phyloP scores from a whole-genome alignment of 345 rosid species.

The Linum usitatissimum region DNA sequence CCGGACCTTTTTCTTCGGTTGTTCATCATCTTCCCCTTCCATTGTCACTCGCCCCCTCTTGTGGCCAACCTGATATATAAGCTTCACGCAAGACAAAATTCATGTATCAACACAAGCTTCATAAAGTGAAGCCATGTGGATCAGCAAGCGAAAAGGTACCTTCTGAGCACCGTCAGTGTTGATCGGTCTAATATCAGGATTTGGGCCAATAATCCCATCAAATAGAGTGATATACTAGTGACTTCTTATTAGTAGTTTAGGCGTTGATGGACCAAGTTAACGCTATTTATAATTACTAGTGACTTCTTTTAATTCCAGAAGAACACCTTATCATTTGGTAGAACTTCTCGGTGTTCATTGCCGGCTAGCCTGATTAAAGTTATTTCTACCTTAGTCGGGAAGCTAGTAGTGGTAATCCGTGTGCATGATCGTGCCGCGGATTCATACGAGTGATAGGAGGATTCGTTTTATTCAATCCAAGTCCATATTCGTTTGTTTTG shows the following conservation, averaged over 20 bases:
- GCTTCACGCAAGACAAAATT: slow-evolving; percentile 39
- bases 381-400: too few relatives aligned
- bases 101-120: slow-evolving; percentile 11
- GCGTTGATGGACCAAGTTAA: too few relatives aligned
- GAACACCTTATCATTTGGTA: too few relatives aligned
- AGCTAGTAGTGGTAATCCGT: too few relatives aligned
- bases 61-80: slow-evolving; percentile 86
- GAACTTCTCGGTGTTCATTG: too few relatives aligned
- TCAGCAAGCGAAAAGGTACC: slow-evolving; percentile 31
- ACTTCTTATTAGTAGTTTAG: slow-evolving; percentile 45
- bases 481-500: too few relatives aligned
- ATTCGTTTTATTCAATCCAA: too few relatives aligned
- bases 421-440: too few relatives aligned
- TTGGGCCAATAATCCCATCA: slow-evolving; percentile 75
- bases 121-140: not conserved
- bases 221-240: slow-evolving; percentile 61
- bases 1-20: slow-evolving; percentile 83
- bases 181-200: slow-evolving; percentile 90
- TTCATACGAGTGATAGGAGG: too few relatives aligned
- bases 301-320: too few relatives aligned
- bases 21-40: slow-evolving; percentile 90
- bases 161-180: slow-evolving; percentile 96
- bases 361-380: too few relatives aligned
- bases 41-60: slow-evolving; percentile 84
- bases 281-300: too few relatives aligned